Conservation (phyloP, 345 rosid species). For the Arabis hirsuta region DNA sequence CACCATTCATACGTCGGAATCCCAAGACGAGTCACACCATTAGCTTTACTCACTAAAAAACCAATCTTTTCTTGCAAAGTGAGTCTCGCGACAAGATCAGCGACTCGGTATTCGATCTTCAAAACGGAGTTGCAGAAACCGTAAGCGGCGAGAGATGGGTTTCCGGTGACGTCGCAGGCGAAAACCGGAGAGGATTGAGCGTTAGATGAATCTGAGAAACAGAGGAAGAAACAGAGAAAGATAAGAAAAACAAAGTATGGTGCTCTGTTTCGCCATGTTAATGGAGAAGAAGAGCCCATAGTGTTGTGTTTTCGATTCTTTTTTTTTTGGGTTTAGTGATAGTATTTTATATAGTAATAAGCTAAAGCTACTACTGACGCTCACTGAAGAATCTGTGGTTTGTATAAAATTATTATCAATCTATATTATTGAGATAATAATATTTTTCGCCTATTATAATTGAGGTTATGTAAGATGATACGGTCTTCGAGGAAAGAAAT, state of each 20-base stretch:
- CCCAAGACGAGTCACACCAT: slow-evolving; percentile 71
- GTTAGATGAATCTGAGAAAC: neutral
- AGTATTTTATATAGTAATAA: slow-evolving; percentile 31
- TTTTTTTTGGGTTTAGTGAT: slow-evolving; percentile 19
- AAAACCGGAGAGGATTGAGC: slow-evolving; percentile 66
- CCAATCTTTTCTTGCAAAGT: slow-evolving; percentile 78
- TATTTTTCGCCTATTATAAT: neutral
- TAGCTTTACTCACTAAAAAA: slow-evolving; percentile 57
- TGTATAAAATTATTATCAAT: slow-evolving; percentile 22
- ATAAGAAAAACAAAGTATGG: slow-evolving; percentile 47
- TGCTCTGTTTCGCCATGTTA: slow-evolving; percentile 39
- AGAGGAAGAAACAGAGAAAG: slow-evolving; percentile 21
- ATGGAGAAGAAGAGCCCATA: slow-evolving; percentile 44
- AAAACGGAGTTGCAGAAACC: slow-evolving; percentile 64
- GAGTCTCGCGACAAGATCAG: slow-evolving; percentile 72
- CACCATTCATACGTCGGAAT: slow-evolving; percentile 93
- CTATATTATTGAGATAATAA: neutral
- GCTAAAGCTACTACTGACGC: slow-evolving; percentile 16
- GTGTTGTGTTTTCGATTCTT: slow-evolving; percentile 27
- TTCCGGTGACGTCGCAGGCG: slow-evolving; percentile 67
- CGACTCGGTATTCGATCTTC: slow-evolving; percentile 57
- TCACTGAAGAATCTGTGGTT: slow-evolving; percentile 23
- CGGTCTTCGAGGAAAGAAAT: slow-evolving; percentile 35
- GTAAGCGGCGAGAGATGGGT: slow-evolving; percentile 52
- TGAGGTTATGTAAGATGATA: slow-evolving; percentile 30